phyloP scores from a whole-genome alignment of 2,329 filamentous ascomycete species.

The Alternaria solani region DNA sequence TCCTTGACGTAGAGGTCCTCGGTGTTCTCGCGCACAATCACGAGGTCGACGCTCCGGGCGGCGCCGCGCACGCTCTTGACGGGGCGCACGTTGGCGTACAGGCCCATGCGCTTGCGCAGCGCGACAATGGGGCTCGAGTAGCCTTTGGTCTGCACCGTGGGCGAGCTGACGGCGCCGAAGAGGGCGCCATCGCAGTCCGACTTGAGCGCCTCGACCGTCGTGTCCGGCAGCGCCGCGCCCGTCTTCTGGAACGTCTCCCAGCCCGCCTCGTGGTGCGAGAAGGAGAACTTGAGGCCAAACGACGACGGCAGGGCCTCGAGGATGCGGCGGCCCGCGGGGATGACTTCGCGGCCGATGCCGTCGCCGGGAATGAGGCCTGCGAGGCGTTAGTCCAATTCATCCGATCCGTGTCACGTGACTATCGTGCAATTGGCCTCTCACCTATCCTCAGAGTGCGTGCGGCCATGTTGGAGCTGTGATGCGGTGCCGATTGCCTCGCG shows the following conservation, averaged over 20 bases:
- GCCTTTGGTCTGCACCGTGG: slow-evolving; percentile 86
- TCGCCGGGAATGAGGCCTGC: slow-evolving; percentile 95
- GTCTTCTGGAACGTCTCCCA: slow-evolving; percentile 93
- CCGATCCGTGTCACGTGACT: too few species aligned
- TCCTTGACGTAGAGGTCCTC: slow-evolving; percentile 99
- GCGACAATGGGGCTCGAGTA: slow-evolving; percentile 98
- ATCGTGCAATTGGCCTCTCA: slow-evolving; percentile 10
- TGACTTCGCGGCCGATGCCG: slow-evolving; percentile 98
- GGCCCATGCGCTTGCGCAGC: slow-evolving; percentile 90
- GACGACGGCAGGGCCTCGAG: slow-evolving; percentile 93
- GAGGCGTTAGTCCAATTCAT: too few species aligned
- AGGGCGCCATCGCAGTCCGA: slow-evolving; percentile 94
- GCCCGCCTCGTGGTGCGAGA: slow-evolving; percentile 90
- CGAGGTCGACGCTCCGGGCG: slow-evolving; percentile 80
- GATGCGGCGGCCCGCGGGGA: slow-evolving; percentile 87
- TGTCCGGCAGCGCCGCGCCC: slow-evolving; percentile 85
- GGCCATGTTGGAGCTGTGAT: slow-evolving; percentile 36
- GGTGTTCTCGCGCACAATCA: slow-evolving; percentile 98
- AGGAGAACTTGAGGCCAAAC: slow-evolving; percentile 91
- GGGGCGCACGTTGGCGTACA: slow-evolving; percentile 97
- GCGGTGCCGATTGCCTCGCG: slow-evolving; percentile 4
- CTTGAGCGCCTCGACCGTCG: slow-evolving; percentile 87
- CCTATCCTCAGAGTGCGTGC: slow-evolving; percentile 44
- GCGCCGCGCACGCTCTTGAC: slow-evolving; percentile 82
- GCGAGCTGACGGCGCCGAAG: slow-evolving; percentile 93